phyloP scores from a whole-genome alignment of 2,329 filamentous ascomycete genomes.

The Fusarium sp. region DNA sequence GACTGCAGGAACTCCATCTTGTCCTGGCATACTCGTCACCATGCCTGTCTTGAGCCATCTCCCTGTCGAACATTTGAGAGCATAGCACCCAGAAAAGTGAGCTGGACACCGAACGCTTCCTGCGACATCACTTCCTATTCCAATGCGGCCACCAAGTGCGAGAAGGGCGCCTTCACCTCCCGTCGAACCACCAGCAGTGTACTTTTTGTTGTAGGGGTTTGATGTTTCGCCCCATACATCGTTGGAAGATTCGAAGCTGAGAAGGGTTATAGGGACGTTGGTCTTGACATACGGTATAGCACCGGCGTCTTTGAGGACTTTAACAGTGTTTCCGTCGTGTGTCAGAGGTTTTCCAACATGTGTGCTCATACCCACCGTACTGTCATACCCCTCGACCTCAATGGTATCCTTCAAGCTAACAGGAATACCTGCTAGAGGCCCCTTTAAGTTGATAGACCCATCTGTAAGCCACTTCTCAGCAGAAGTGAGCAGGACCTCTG shows the following conservation, averaged over 20 bases:
- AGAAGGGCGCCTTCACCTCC: constrained; percentile 86
- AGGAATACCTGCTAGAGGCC: constrained; percentile 87
- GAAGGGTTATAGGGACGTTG: constrained; percentile 84
- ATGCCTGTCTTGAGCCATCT: constrained; percentile 89
- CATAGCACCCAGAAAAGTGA: constrained; percentile 90
- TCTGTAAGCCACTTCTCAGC: constrained; percentile 77
- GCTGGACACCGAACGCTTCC: constrained; percentile 88
- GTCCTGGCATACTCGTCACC: constrained; percentile 88
- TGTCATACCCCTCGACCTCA: constrained; percentile 84
- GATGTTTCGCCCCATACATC: constrained; percentile 83
- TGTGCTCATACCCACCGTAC: constrained; percentile 81
- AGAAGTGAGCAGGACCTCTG: constrained; percentile 83
- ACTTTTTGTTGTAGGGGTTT: constrained; percentile 86
- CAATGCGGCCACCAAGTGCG: constrained; percentile 85
- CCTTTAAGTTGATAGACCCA: constrained; percentile 74
- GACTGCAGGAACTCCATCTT: constrained; percentile 88
- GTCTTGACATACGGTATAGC: constrained; percentile 95
- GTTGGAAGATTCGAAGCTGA: constrained; percentile 85
- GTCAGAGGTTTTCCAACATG: constrained; percentile 74
- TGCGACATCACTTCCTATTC: constrained; percentile 90
- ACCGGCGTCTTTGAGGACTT: constrained; percentile 85
- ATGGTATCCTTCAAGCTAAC: constrained; percentile 86
- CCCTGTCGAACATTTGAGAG: constrained; percentile 85
- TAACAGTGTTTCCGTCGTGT: constrained; percentile 78
- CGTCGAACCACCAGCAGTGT: constrained; percentile 90